Percentiles rank a stretch among this genome's conserved stretches.
These are phyloP conservation scores for Mortierella sp. DNA, from an alignment of 371 early-diverging fungal species.

Conservation along the genomic window DNA sequence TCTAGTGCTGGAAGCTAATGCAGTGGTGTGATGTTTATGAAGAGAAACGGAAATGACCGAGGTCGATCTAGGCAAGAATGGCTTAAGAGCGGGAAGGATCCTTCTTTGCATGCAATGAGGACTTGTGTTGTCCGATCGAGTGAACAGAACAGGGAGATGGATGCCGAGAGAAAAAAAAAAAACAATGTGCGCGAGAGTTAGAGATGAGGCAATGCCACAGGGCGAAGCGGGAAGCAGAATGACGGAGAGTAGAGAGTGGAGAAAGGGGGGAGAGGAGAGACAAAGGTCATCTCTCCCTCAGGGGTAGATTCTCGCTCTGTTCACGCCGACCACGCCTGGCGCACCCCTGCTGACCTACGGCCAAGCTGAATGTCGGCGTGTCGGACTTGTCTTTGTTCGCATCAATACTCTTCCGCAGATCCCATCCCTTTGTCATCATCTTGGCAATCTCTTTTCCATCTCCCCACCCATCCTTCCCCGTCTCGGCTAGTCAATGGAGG, in stretches of 20 bases:
- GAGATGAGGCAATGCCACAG: neutral
- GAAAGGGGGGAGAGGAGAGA: neutral
- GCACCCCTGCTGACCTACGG: too few species aligned
- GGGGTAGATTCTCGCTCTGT: constrained; percentile 1
- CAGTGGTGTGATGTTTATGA: constrained; percentile 3
- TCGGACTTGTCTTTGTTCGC: too few species aligned
- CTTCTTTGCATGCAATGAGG: neutral
- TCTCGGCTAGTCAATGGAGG: constrained; percentile 19
- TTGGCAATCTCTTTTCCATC: neutral
- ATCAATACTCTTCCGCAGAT: too few species aligned
- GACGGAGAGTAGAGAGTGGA: too few species aligned
- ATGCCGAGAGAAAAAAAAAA: too few species aligned
- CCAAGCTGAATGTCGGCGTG: neutral
- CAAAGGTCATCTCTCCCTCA: neutral
- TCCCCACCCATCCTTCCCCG: neutral
- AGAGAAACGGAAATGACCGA: neutral
- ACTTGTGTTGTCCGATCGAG: too few species aligned
- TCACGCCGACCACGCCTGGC: too few species aligned
- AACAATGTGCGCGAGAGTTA: neutral
- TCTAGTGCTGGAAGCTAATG: neutral
- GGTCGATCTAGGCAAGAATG: too few species aligned
- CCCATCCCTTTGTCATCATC: neutral
- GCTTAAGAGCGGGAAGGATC: too few species aligned
- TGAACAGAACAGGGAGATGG: too few species aligned
- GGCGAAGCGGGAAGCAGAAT: constrained; percentile 7